phyloP scores from a whole-genome alignment of 306 rosid genomes.

The Canavalia ensiformis region DNA sequence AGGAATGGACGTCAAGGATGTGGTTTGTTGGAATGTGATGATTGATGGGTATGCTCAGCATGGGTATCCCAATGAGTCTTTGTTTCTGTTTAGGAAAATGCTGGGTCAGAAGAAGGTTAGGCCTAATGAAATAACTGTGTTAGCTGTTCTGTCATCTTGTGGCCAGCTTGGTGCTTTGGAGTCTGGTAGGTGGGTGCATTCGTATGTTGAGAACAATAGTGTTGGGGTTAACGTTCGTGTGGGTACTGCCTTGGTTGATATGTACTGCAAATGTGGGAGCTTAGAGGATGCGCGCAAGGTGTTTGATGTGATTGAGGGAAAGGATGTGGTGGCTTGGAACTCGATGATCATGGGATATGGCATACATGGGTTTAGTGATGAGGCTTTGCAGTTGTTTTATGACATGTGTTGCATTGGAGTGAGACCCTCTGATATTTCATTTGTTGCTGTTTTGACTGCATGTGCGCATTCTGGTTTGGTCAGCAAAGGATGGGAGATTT shows the following conservation, averaged over 20 bases:
- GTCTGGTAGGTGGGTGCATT: slow-evolving; percentile 84
- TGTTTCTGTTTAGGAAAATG: slow-evolving; percentile 74
- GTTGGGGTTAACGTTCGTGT: slow-evolving; percentile 62
- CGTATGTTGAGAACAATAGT: slow-evolving; percentile 58
- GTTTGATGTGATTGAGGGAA: slow-evolving; percentile 60
- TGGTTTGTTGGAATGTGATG: slow-evolving; percentile 91
- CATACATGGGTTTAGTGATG: slow-evolving; percentile 72
- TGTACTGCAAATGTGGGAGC: slow-evolving; percentile 83
- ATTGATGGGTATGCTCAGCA: slow-evolving; percentile 77
- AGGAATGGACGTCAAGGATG: slow-evolving; percentile 63
- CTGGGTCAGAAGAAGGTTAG: slow-evolving; percentile 55
- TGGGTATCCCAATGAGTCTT: slow-evolving; percentile 72
- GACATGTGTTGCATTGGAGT: slow-evolving; percentile 61
- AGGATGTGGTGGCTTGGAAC: slow-evolving; percentile 83
- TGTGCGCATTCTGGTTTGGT: slow-evolving; percentile 82
- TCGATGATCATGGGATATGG: slow-evolving; percentile 82
- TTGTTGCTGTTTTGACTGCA: slow-evolving; percentile 73
- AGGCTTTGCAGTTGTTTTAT: slow-evolving; percentile 69
- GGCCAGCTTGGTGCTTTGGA: slow-evolving; percentile 85
- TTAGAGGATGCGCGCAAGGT: slow-evolving; percentile 72
- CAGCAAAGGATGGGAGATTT: slow-evolving; percentile 63
- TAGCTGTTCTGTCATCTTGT: slow-evolving; percentile 76
- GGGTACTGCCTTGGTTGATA: slow-evolving; percentile 80
- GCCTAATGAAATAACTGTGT: slow-evolving; percentile 74
- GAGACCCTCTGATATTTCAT: slow-evolving; percentile 69